These are phyloP conservation scores for Phytophthora constricta DNA, from an alignment of 352 stramenopile genomes.

Conservation along the genomic window DNA sequence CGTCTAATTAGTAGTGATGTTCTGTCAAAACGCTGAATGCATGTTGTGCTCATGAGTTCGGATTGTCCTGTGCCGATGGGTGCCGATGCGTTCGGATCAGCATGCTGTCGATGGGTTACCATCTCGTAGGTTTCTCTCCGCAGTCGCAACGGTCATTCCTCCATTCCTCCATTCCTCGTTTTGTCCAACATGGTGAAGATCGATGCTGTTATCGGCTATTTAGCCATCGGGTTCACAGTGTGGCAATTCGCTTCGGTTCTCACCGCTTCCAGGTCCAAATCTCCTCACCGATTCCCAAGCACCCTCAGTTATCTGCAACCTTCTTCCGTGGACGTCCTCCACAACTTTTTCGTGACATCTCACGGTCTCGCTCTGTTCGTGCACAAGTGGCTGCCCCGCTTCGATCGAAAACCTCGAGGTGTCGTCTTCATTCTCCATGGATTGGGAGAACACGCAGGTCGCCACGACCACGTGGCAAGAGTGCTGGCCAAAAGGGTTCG, in stretches of 20 bases:
- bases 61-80: too few relatives aligned
- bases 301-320: slow-evolving; percentile 5
- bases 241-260: slow-evolving; percentile 12
- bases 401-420: slow-evolving; percentile 28
- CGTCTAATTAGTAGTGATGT: too few relatives aligned
- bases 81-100: too few relatives aligned
- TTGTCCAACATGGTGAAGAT: slow-evolving; percentile 8
- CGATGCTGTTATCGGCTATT: slow-evolving; percentile 12
- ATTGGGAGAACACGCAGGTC: slow-evolving; percentile 56
- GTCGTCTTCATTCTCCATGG: slow-evolving; percentile 67
- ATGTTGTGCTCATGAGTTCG: too few relatives aligned
- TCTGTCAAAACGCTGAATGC: too few relatives aligned
- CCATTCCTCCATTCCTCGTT: not conserved
- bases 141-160: not conserved
- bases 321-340: slow-evolving; percentile 36
- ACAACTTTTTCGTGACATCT: slow-evolving; percentile 41
- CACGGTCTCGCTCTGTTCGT: slow-evolving; percentile 52
- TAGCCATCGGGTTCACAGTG: slow-evolving; percentile 19
- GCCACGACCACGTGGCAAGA: slow-evolving; percentile 59
- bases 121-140: too few relatives aligned
- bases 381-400: slow-evolving; percentile 50
- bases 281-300: slow-evolving; percentile 28
- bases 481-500: slow-evolving; percentile 46
- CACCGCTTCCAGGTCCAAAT: slow-evolving; percentile 11
- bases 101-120: too few relatives aligned